Evolutionary conservation across 164 flowering plant species (phyloP).

Genomic region (Aristolochia fimbriata): DNA sequence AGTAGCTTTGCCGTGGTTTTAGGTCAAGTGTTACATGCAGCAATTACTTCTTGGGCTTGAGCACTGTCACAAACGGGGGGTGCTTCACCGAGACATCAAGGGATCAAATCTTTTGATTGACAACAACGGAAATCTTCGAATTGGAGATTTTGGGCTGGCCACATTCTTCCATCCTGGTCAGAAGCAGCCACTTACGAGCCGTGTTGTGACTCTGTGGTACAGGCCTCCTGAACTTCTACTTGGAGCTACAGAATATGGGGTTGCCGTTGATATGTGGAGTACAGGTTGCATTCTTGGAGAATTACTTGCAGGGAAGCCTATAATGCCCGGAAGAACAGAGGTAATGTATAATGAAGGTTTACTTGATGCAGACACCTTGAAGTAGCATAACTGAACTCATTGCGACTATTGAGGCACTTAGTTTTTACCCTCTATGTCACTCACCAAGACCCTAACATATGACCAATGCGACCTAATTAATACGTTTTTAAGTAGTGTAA

Average conservation of each 20-base stretch:
- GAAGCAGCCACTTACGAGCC: slow-evolving; percentile 77
- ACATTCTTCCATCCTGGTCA: slow-evolving; percentile 44
- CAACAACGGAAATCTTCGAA: slow-evolving; percentile 59
- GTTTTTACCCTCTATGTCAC: too few species aligned
- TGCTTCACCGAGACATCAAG: slow-evolving; percentile 87
- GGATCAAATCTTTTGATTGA: slow-evolving; percentile 82
- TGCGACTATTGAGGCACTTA: too few species aligned
- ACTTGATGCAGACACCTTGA: background rate
- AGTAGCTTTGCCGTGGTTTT: slow-evolving; percentile 7
- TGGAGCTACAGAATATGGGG: slow-evolving; percentile 82
- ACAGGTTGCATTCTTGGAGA: slow-evolving; percentile 92
- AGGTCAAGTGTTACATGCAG: slow-evolving; percentile 89
- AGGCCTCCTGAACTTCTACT: slow-evolving; percentile 94
- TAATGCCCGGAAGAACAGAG: slow-evolving; percentile 98
- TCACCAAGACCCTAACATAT: too few species aligned
- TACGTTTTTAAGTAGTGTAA: too few species aligned
- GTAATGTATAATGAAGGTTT: slow-evolving; percentile 18
- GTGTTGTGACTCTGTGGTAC: slow-evolving; percentile 90
- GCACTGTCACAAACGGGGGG: slow-evolving; percentile 77
- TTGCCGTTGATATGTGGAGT: slow-evolving; percentile 85
- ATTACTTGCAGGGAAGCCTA: slow-evolving; percentile 73
- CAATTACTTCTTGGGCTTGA: slow-evolving; percentile 76
- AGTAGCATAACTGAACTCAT: background rate
- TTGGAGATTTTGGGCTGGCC: slow-evolving; percentile 84
- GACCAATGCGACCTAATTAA: too few species aligned